Percentiles rank a stretch among this genome's conserved stretches.
phyloP scores from a whole-genome alignment of 2,329 filamentous ascomycete species.

The Fusarium sp. region DNA sequence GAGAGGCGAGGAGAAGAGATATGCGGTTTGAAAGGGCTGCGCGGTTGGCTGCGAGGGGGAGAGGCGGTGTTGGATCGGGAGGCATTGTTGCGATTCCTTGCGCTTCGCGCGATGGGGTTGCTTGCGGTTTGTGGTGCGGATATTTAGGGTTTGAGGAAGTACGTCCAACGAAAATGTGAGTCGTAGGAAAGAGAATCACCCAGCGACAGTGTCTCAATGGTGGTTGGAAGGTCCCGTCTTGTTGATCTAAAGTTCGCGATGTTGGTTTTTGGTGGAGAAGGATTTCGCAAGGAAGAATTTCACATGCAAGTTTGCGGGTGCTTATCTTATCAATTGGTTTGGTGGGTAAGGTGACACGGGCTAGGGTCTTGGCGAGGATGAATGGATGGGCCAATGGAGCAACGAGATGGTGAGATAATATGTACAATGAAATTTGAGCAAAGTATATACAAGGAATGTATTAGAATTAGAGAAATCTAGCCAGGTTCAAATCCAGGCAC shows the following conservation, averaged over 20 bases:
- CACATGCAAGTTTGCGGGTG: constrained; percentile 40
- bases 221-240: background rate
- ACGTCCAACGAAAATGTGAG: no score
- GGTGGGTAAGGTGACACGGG: constrained; percentile 3
- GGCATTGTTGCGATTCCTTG: constrained; percentile 33
- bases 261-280: constrained; percentile 35
- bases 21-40: constrained; percentile 61
- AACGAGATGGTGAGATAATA: background rate
- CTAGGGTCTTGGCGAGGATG: background rate
- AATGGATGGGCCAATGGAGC: background rate
- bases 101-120: constrained; percentile 2
- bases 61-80: constrained; percentile 44
- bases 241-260: constrained; percentile 24
- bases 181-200: no score
- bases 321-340: constrained; percentile 43
- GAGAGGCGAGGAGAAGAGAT: constrained; percentile 57
- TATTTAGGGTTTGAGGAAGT: background rate
- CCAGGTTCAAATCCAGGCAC: constrained; percentile 21
- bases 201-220: background rate
- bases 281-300: constrained; percentile 40
- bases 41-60: constrained; percentile 57
- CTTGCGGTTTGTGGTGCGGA: background rate
- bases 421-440: no score
- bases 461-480: constrained; percentile 45
- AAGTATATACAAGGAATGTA: constrained; percentile 29